phyloP scores from a whole-genome alignment of 2,329 filamentous ascomycete genomes.

The Dactylonectria estremocensis region DNA sequence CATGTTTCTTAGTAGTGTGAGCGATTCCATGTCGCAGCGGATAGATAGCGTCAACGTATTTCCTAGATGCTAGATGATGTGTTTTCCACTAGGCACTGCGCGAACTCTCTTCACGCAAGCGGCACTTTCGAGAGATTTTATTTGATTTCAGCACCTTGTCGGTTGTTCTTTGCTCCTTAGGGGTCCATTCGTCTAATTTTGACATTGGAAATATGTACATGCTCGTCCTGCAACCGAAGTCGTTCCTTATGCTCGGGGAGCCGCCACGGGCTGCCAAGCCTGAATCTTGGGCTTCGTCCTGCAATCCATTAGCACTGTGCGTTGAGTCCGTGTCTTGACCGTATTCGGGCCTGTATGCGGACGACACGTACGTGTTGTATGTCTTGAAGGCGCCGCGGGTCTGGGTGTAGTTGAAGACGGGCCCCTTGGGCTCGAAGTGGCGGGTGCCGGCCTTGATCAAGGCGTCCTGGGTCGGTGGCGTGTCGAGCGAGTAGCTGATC shows the following conservation, averaged over 20 bases:
- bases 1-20: constrained; percentile 35
- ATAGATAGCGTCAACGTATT: constrained; percentile 44
- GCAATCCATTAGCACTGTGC: constrained; percentile 35
- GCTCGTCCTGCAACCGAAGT: constrained; percentile 27
- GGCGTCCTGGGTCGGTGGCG: constrained; percentile 84
- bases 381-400: constrained; percentile 88
- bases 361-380: constrained; percentile 89
- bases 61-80: constrained; percentile 40
- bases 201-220: constrained; percentile 52
- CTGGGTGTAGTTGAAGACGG: constrained; percentile 82
- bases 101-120: constrained; percentile 14
- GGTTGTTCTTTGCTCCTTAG: constrained; percentile 23
- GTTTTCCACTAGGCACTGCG: constrained; percentile 23
- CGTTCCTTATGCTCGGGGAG: constrained; percentile 50
- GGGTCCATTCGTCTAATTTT: constrained; percentile 39
- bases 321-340: background rate
- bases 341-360: background rate
- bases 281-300: constrained; percentile 70
- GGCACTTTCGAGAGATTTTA: constrained; percentile 32
- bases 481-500: constrained; percentile 95
- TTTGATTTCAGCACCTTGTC: constrained; percentile 33
- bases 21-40: constrained; percentile 33
- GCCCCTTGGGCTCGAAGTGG: constrained; percentile 80
- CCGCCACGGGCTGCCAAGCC: constrained; percentile 66
- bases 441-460: constrained; percentile 77